Evolutionary conservation across 225 moss, liverwort and hornwort species (phyloP), one percentile per base, ranked within the genome.

Genomic region (Marchantia polymorpha): DNA sequence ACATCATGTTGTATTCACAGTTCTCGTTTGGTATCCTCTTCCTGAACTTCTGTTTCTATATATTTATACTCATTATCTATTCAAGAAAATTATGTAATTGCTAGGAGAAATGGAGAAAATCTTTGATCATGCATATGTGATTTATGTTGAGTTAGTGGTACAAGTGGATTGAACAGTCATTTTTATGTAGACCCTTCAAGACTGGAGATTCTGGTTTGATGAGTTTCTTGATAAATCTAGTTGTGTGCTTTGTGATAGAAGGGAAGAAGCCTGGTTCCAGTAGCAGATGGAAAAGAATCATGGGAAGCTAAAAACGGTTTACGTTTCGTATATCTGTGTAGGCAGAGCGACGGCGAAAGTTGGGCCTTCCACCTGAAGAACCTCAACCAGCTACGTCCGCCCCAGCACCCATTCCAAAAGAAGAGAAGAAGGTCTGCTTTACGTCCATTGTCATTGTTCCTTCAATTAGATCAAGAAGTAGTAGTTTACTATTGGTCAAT

Each of bases 291-390:
- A 64, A 23, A 64, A 25, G 17, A 64, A 64, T 0, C 64, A 73
- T 53, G 53, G 23, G 54, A 16, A 56, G 56, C 16, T 12, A 69
- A 22, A 67, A 51, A 61, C 66, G 52, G 14, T 69, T 85, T 73
- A 85, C 66, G 14, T 65, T 16, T 52, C 64, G 22, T 69, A 72
- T 76, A 25, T 61, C 51, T 68, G 51, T 78, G 81, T 80, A 96
- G 96, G 94, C 94, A 61, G 97, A 97, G 89, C 87, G 97, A 78
- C 90, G 97, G 61, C 90, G 93, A 63, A 97, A 97, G 84, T 76
- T 97, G 83, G 97, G 97, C 29, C 89, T 97, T 81, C 93, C 91
- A 81, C 91, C 94, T 82, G 97, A 97, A 90, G 94, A 89, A 7
- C 91, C 91, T 14, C 90, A 93, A 81, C 73, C 90, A 76, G 89